Conservation (phyloP, 2,329 filamentous ascomycete species). For the Colletotrichum sp. region DNA sequence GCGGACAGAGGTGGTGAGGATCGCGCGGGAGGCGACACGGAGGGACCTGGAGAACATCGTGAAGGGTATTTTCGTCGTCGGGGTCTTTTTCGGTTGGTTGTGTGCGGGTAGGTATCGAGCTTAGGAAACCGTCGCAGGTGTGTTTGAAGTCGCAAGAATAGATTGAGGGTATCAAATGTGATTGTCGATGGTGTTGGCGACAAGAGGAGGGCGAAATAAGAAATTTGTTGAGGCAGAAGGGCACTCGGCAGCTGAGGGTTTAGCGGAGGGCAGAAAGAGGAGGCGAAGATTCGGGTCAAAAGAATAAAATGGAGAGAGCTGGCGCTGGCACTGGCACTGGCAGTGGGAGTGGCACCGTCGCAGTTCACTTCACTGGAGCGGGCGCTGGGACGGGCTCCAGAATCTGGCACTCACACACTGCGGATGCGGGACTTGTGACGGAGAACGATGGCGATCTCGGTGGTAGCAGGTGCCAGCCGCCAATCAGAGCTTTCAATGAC, state of each 20-base stretch:
- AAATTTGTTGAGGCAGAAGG: background rate
- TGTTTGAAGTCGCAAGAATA: conserved; percentile 1
- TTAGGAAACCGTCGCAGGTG: background rate
- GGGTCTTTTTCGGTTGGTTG: background rate
- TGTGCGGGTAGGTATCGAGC: background rate
- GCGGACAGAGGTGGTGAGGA: conserved; percentile 43
- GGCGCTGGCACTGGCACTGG: background rate
- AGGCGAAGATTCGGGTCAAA: conserved; percentile 10
- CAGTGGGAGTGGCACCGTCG: background rate
- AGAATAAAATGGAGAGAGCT: conserved; percentile 3
- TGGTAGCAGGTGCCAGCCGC: background rate
- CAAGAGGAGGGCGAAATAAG: conserved; percentile 7
- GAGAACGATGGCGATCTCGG: conserved; percentile 24
- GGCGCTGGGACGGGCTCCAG: background rate
- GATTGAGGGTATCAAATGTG: background rate
- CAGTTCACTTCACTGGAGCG: background rate
- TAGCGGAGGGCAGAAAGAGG: conserved; percentile 1
- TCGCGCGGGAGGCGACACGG: conserved; percentile 48
- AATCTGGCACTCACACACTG: background rate
- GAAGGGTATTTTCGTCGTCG: background rate
- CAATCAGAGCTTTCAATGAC: conserved; percentile 21
- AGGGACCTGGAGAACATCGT: conserved; percentile 54
- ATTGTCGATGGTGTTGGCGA: conserved; percentile 7
- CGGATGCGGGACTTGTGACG: conserved; percentile 24
- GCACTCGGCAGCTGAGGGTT: background rate